Conservation (phyloP, 495 filamentous ascomycete genomes). For the Glarea lozoyensis region DNA sequence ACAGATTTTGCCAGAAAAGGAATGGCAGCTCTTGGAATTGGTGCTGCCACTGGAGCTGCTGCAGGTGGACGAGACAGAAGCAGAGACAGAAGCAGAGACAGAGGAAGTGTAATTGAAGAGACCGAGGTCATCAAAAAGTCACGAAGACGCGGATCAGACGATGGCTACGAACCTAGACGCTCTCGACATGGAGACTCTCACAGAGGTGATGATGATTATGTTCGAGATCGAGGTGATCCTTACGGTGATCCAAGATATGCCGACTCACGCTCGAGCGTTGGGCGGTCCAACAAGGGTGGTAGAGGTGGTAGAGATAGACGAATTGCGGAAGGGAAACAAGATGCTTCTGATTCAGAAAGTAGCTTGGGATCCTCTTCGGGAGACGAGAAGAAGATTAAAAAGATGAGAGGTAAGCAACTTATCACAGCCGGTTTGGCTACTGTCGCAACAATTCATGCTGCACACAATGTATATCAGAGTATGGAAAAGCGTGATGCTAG, state of each 20-base stretch:
- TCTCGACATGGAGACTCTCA: conserved; percentile 4
- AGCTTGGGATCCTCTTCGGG: conserved; percentile 67
- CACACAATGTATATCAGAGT: conserved; percentile 66
- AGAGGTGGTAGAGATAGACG: conserved; percentile 17
- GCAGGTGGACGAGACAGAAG: too few relatives aligned
- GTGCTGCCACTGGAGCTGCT: conserved; percentile 24
- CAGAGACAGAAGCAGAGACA: conserved; percentile 42
- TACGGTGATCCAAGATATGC: conserved; percentile 18
- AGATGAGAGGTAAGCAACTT: conserved; percentile 77
- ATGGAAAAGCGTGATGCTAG: conserved; percentile 67
- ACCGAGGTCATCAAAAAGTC: conserved; percentile 9
- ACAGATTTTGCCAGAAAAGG: conserved; percentile 47
- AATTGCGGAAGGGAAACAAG: conserved; percentile 18
- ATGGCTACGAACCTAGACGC: conserved; percentile 13
- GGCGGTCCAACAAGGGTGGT: conserved; percentile 21
- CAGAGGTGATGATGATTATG: conserved; percentile 13
- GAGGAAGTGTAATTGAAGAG: conserved; percentile 59
- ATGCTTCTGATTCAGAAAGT: conserved; percentile 42
- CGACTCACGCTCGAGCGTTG: conserved; percentile 17
- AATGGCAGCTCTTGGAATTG: conserved; percentile 45
- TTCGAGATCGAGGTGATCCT: conserved; percentile 8
- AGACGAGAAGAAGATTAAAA: conserved; percentile 64
- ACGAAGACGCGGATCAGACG: conserved; percentile 13
- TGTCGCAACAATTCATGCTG: conserved; percentile 84
- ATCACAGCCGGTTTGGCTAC: conserved; percentile 76